These are phyloP conservation scores for Bruguiera gymnorhiza DNA, from an alignment of 345 rosid genomes.

Conservation along the genomic window DNA sequence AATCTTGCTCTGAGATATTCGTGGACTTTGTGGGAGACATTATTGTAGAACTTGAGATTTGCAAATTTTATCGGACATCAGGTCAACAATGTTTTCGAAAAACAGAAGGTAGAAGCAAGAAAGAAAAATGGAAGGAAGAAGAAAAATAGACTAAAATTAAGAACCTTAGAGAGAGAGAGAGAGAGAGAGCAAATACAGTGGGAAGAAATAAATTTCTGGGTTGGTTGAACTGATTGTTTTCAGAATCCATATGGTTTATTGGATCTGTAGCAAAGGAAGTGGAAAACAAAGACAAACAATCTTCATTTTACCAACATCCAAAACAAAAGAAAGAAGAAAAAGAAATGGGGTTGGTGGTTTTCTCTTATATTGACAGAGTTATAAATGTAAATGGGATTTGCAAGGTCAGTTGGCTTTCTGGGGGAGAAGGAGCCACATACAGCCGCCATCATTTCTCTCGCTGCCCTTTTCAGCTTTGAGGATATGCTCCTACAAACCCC, in stretches of 20 bases:
- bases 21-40: conserved; percentile 32
- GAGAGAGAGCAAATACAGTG: no score
- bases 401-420: conserved; percentile 30
- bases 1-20: conserved; percentile 7
- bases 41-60: conserved; percentile 42
- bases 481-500: conserved; percentile 43
- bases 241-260: no score
- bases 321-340: background rate
- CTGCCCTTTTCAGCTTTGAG: conserved; percentile 57
- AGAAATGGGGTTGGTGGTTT: background rate
- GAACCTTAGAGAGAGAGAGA: no score
- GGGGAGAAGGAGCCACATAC: conserved; percentile 71
- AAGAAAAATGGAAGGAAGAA: no score
- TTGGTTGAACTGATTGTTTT: no score
- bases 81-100: background rate
- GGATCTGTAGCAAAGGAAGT: no score
- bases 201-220: no score
- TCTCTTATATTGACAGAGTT: conserved; percentile 32
- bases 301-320: background rate
- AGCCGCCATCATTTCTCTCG: conserved; percentile 51
- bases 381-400: conserved; percentile 18
- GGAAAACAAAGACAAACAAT: background rate
- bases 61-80: conserved; percentile 7
- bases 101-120: no score
- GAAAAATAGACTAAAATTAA: no score